Conservation (phyloP, 225 moss, liverwort and hornwort species). For the Physcomitrellopsis africana region DNA sequence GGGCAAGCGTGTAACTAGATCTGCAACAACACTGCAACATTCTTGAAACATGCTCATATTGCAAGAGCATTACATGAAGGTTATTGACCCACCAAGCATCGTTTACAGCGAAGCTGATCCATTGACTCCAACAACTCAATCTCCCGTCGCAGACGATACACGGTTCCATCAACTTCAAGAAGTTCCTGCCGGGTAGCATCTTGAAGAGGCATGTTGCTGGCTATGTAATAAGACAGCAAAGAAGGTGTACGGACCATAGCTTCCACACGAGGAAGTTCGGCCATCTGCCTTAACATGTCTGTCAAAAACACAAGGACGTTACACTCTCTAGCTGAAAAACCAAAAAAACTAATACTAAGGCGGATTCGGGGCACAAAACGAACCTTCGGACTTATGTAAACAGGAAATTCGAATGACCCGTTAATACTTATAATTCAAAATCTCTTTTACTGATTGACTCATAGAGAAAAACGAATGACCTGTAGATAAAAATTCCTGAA, state of each 20-base stretch:
- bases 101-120: constrained; percentile 87
- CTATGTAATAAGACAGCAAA: constrained; percentile 87
- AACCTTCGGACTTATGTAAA: not conserved
- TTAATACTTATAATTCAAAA: constrained; percentile 19
- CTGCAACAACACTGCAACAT: constrained; percentile 21
- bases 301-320: constrained; percentile 15
- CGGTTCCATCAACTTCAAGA: constrained; percentile 88
- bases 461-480: not conserved
- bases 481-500: not conserved
- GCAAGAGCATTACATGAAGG: constrained; percentile 14
- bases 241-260: constrained; percentile 77
- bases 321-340: constrained; percentile 10
- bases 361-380: constrained; percentile 14
- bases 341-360: constrained; percentile 7
- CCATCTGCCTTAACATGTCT: constrained; percentile 97
- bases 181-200: constrained; percentile 95
- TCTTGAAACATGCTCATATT: constrained; percentile 5
- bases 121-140: constrained; percentile 89
- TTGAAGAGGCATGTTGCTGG: constrained; percentile 96
- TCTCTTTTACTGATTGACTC: not conserved
- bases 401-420: constrained; percentile 11
- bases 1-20: constrained; percentile 9
- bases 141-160: constrained; percentile 88
- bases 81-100: constrained; percentile 59
- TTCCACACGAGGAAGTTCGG: constrained; percentile 86